Evolutionary conservation across 2,329 filamentous ascomycete species (phyloP), one percentile per base, ranked within the genome.

Genomic region (Ophiostoma fasciatum): DNA sequence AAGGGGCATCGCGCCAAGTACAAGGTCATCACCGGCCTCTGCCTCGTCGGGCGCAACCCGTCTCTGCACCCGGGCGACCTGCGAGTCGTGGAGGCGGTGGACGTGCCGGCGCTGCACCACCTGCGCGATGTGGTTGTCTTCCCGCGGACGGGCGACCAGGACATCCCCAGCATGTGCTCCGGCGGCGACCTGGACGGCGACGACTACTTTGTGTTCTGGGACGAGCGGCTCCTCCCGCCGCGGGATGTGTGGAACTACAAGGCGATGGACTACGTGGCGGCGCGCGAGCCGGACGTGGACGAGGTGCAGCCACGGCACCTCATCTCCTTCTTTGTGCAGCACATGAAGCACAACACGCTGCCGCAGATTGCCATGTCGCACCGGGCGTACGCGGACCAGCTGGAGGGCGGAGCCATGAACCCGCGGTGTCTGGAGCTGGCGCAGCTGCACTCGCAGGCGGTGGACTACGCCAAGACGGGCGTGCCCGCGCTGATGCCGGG

Each of bases 161-260:
- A 93, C 43, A 60, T 98, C 17, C 75, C 87, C 1, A 85, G 81
- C 49, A 96, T 96, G 88, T 85, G 90, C 44, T 94, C 90, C 4
- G 90, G 90, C 2, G 90, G 90, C 0, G 90, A 98, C 50, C 67
- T 98, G 0, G 90, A 98, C 50, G 90, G 90, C 0, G 90, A 98
- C 48, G 90, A 98, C 51, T 98, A 85, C 52, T 78, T 96, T 37
- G 75, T 96, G 5, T 79, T 94, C 31, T 98, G 90, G 88, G 87
- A 98, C 46, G 53, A 65, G 17, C 68, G 71, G 12, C 61, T 98
- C 7, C 62, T 92, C 19, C 83, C 83, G 0, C 35, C 36, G 34
- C 33, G 19, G 4, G 15, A 21, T 15, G 34, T 30, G 14, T 82
- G 81, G 72, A 82, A 90, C 45, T 63, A 71, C 23, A 59, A 68